phyloP scores from a whole-genome alignment of 352 stramenopile genomes.

The Phytophthora cryptogea region DNA sequence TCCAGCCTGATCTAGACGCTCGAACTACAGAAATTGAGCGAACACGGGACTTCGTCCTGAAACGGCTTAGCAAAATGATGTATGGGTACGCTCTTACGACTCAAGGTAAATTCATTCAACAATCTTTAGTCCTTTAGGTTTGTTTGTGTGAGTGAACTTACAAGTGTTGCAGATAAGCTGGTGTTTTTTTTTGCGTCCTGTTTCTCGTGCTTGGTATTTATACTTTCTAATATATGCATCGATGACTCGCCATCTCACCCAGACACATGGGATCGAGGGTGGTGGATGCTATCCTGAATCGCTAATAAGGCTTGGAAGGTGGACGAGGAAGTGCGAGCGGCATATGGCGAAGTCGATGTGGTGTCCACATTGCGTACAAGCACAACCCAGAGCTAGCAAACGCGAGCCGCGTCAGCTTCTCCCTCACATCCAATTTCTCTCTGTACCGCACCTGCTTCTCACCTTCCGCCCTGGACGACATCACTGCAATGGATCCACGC shows the following conservation, averaged over 20 bases:
- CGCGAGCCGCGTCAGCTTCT: conserved; percentile 4
- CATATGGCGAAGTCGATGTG: conserved; percentile 1
- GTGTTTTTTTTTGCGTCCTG: too few species aligned
- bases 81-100: conserved; percentile 21
- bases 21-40: conserved; percentile 9
- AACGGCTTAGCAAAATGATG: conserved; percentile 28
- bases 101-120: conserved; percentile 20
- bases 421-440: conserved; percentile 34
- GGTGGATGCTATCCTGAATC: neutral
- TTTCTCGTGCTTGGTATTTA: too few species aligned
- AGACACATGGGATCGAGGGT: neutral
- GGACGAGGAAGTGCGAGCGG: conserved; percentile 2
- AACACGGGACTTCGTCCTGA: conserved; percentile 17
- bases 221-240: too few species aligned
- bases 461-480: conserved; percentile 2
- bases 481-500: conserved; percentile 26
- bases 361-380: neutral
- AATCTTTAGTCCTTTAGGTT: conserved; percentile 10
- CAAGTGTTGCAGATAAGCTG: too few species aligned
- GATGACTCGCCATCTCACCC: conserved; percentile 14
- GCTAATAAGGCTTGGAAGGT: conserved; percentile 16
- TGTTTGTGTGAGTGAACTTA: too few species aligned
- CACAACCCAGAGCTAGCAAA: too few species aligned
- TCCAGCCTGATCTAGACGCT: conserved; percentile 12
- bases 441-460: conserved; percentile 29